Conservation (phyloP, 306 rosid species). For the Gillenia trifoliata region DNA sequence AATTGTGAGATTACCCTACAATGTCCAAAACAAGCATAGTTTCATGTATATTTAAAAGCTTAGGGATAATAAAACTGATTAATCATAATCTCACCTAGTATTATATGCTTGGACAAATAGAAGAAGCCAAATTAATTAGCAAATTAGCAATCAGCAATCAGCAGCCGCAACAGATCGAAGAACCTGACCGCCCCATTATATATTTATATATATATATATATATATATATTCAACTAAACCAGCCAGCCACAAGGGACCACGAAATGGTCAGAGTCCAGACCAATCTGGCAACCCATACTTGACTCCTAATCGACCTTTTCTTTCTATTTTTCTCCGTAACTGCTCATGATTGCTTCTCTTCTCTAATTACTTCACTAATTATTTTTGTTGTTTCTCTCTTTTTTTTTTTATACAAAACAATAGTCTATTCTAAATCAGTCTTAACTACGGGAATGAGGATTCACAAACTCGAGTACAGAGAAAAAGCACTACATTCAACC, state of each 20-base stretch:
- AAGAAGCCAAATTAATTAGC: neutral
- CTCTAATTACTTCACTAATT: neutral
- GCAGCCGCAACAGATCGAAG: neutral
- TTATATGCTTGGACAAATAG: neutral
- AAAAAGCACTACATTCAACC: no score
- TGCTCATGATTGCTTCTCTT: neutral
- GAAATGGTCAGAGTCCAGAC: neutral
- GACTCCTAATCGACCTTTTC: neutral
- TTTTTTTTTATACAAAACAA: neutral
- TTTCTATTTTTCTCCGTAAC: neutral
- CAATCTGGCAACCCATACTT: constrained; percentile 1
- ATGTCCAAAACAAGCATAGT: neutral
- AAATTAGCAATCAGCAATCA: neutral
- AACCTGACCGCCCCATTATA: neutral
- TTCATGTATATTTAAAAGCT: neutral
- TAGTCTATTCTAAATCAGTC: no score
- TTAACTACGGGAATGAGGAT: no score
- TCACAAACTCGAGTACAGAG: no score
- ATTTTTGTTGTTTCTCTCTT: neutral
- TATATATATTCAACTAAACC: neutral
- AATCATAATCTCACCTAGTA: neutral
- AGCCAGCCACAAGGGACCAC: neutral
- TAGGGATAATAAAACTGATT: neutral
- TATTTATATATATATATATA: no score
- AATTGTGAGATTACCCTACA: no score